Conservation (phyloP, 1,139 yeast species). For the Wickerhamomyces sp. region DNA sequence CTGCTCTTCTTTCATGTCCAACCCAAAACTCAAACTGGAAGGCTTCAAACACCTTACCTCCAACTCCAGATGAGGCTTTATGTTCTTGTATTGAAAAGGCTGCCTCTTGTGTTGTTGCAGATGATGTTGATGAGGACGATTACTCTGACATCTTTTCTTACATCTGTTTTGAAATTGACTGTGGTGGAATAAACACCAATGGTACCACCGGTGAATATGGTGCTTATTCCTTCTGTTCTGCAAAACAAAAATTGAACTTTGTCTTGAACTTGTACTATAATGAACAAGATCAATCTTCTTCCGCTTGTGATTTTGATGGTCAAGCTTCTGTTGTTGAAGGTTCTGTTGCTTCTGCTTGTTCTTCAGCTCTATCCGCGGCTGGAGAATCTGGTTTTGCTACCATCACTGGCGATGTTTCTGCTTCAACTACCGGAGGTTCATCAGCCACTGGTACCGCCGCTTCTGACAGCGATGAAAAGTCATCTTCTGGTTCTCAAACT, state of each 20-base stretch:
- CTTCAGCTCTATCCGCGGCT: slow-evolving; percentile 37
- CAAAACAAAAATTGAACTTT: slow-evolving; percentile 58
- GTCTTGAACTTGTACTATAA: slow-evolving; percentile 62
- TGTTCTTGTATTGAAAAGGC: slow-evolving; percentile 57
- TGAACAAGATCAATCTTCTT: slow-evolving; percentile 35
- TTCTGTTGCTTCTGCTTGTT: slow-evolving; percentile 46
- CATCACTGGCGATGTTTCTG: slow-evolving; percentile 38
- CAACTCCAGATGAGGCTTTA: slow-evolving; percentile 60
- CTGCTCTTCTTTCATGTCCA: slow-evolving; percentile 52
- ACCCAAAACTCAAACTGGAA: slow-evolving; percentile 45
- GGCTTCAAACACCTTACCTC: slow-evolving; percentile 62
- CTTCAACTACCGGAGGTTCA: slow-evolving; percentile 37
- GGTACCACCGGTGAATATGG: slow-evolving; percentile 63
- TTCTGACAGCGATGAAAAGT: slow-evolving; percentile 24
- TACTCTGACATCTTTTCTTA: slow-evolving; percentile 52
- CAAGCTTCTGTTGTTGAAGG: slow-evolving; percentile 47
- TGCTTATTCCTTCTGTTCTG: slow-evolving; percentile 58
- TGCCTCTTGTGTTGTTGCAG: slow-evolving; percentile 48
- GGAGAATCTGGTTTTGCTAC: slow-evolving; percentile 44
- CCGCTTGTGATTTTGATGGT: slow-evolving; percentile 68
- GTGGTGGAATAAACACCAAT: slow-evolving; percentile 53
- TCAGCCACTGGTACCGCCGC: slow-evolving; percentile 32
- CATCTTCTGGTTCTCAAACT: slow-evolving; percentile 7
- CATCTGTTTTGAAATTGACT: slow-evolving; percentile 48
- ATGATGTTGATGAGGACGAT: slow-evolving; percentile 42